Evolutionary conservation across 306 rosid genomes (phyloP).

Genomic region (Cucumis hystrix): DNA sequence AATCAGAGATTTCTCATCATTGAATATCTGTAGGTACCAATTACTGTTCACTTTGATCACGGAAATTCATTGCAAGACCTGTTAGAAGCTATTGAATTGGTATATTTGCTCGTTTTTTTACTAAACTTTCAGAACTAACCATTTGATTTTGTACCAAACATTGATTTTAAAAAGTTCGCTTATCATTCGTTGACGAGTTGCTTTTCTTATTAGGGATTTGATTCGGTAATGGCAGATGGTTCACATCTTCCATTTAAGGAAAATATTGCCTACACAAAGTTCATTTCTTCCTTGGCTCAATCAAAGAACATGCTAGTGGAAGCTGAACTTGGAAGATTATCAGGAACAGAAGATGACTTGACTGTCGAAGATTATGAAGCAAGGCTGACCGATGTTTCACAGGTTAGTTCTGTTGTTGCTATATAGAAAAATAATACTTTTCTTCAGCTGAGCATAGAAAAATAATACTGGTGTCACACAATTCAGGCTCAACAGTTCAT

Average conservation of each 20-base stretch:
- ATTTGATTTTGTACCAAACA: constrained; percentile 6
- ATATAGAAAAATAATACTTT: background rate
- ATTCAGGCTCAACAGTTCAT: constrained; percentile 87
- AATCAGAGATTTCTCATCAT: constrained; percentile 6
- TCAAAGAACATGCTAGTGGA: constrained; percentile 70
- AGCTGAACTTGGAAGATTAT: constrained; percentile 91
- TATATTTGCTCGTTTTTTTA: constrained; percentile 8
- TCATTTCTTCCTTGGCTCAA: constrained; percentile 60
- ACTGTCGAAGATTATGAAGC: constrained; percentile 94
- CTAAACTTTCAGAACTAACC: background rate
- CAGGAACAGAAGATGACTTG: constrained; percentile 93
- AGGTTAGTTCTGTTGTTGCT: constrained; percentile 31
- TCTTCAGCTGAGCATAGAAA: background rate
- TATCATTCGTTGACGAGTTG: constrained; percentile 6
- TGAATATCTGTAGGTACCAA: constrained; percentile 54
- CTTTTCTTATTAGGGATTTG: constrained; percentile 51
- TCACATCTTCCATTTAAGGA: constrained; percentile 77
- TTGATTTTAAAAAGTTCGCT: background rate
- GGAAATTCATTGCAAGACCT: constrained; percentile 80
- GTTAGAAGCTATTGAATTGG: constrained; percentile 83
- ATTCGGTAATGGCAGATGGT: constrained; percentile 90
- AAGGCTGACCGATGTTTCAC: constrained; percentile 57
- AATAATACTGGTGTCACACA: constrained; percentile 6
- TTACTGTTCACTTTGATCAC: constrained; percentile 85
- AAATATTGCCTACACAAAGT: constrained; percentile 61